phyloP scores from a whole-genome alignment of 2,329 filamentous ascomycete species.

The Verticillium longisporum region DNA sequence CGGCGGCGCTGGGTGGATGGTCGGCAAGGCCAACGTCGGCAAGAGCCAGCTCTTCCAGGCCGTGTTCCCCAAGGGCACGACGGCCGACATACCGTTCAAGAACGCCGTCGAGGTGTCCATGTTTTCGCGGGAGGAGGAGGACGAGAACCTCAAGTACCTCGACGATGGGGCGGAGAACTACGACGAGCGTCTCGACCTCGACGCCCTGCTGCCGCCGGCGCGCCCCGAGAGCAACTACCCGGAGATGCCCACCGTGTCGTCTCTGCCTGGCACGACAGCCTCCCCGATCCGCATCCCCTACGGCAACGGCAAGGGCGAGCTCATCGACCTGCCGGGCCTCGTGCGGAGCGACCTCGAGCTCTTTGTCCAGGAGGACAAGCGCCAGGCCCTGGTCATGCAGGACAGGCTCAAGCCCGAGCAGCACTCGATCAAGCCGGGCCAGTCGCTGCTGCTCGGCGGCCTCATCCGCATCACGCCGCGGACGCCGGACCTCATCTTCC shows the following conservation, averaged over 20 bases:
- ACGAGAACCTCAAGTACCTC: conserved; percentile 1
- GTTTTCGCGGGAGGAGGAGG: conserved; percentile 8
- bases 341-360: conserved; percentile 65
- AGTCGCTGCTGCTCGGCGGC: conserved; percentile 79
- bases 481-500: conserved; percentile 55
- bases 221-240: conserved; percentile 71
- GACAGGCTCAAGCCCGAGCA: conserved; percentile 68
- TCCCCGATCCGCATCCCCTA: conserved; percentile 92
- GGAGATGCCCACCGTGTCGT: conserved; percentile 77
- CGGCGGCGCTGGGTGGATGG: conserved; percentile 87
- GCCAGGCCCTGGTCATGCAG: conserved; percentile 69
- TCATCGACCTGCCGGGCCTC: conserved; percentile 88
- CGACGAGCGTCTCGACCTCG: conserved; percentile 26
- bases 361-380: conserved; percentile 61
- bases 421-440: conserved; percentile 62
- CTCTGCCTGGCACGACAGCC: conserved; percentile 86
- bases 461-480: conserved; percentile 81
- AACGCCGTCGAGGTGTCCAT: conserved; percentile 7
- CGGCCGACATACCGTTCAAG: conserved; percentile 2
- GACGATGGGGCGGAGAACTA: conserved; percentile 13
- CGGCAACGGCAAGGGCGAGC: conserved; percentile 76
- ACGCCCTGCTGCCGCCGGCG: conserved; percentile 66
- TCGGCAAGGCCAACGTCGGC: conserved; percentile 97
- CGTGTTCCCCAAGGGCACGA: conserved; percentile 71
- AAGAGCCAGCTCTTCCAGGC: conserved; percentile 88